Conservation (phyloP, 1,139 yeast genomes). For the Lodderomyces theae region DNA sequence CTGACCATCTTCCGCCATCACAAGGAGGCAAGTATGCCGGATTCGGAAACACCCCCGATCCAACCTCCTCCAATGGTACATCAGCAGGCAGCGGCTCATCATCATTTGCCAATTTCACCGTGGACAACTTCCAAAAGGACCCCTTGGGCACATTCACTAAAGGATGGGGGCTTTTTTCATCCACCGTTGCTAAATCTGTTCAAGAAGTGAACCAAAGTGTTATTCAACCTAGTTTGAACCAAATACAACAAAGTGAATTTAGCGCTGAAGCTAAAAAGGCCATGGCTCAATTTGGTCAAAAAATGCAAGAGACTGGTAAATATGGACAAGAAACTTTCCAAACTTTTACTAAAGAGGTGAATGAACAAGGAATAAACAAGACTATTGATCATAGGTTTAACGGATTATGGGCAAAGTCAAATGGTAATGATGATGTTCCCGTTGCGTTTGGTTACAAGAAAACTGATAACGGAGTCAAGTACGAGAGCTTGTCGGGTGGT, state of each 20-base stretch:
- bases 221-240: constrained; percentile 83
- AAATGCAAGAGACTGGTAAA: constrained; percentile 83
- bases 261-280: constrained; percentile 83
- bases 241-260: constrained; percentile 76
- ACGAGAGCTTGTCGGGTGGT: constrained; percentile 52
- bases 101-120: constrained; percentile 53
- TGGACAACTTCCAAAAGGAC: constrained; percentile 78
- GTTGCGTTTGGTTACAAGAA: constrained; percentile 70
- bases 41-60: constrained; percentile 82
- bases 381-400: constrained; percentile 48
- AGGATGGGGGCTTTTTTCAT: constrained; percentile 93
- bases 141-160: constrained; percentile 85
- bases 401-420: constrained; percentile 45
- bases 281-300: constrained; percentile 93
- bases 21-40: constrained; percentile 94
- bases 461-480: constrained; percentile 58
- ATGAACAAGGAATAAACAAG: constrained; percentile 33
- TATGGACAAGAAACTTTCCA: constrained; percentile 67
- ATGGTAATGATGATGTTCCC: constrained; percentile 34
- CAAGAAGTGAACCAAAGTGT: constrained; percentile 84
- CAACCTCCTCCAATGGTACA: constrained; percentile 27
- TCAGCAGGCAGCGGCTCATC: constrained; percentile 23
- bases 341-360: constrained; percentile 52
- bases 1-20: constrained; percentile 82
- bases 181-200: constrained; percentile 77